Base-by-base conservation (phyloP, 805 yeast species). In the Metschnikowia proteae region DNA sequence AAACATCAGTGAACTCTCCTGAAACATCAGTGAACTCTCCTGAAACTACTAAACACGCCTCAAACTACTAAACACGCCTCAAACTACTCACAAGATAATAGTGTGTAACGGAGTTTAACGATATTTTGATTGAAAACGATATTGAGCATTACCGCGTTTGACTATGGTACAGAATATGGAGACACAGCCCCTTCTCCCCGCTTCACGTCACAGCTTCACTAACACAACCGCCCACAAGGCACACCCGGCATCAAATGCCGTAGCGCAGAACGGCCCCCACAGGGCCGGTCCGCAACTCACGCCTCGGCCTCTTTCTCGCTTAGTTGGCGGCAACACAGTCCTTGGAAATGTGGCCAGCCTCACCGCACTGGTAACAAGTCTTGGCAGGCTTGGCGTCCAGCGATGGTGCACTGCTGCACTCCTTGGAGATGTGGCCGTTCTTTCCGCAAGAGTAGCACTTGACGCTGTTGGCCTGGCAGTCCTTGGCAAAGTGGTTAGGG, bases 371-470 rank as follows among this genome's bases (percentile, higher is more conserved):
- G 80, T 83, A 84, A 72, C 90, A 84, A 52, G 83, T 76, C 68
- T 81, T 82, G 56, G 76, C 67, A 52, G 68, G 60, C 58, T 60
- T 62, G 55, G 65, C 69, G 25, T 32, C 37, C 31, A 25, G 38
- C 55, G 67, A 67, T 44, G 82, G 63, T 50, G 79, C 77, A 44
- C 81, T 70, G 52, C 78, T 69, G 73, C 97, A 89, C 57, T 86
- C 96, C 70, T 82, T 87, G 54, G 94, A 83, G 61, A 88, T 82
- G 76, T 91, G 97, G 49, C 97, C 97, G 54, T 80, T 75, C 70
- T 84, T 82, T 60, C 96, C 96, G 73, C 97, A 90, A 54, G 91
- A 86, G 79, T 88, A 91, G 73, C 97, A 90, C 73, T 88, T 88
- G 65, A 82, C 78, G 47, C 60, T 60, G 49, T 82, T 79, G 59